Evolutionary conservation across 345 rosid species (phyloP).

Genomic region (Syzygium aromaticum): DNA sequence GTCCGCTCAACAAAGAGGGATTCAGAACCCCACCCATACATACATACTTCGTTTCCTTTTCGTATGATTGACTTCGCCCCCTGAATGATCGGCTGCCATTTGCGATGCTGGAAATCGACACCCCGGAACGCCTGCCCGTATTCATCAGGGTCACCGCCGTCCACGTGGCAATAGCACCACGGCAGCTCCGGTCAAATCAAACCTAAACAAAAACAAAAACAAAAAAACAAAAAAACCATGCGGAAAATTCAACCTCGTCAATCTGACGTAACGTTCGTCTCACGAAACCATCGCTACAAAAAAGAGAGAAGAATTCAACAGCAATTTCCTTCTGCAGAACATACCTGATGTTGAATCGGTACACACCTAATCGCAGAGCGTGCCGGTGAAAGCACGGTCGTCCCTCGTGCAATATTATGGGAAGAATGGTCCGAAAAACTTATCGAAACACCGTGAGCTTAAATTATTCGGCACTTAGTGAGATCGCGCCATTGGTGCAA

Average conservation of each 20-base stretch:
- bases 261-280: neutral
- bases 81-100: neutral
- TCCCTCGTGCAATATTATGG: neutral
- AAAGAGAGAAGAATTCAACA: neutral
- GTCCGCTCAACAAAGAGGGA: neutral
- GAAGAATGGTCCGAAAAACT: neutral
- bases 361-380: neutral
- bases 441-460: fast-evolving
- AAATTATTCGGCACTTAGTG: fast-evolving
- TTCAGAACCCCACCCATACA: neutral
- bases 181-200: neutral
- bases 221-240: neutral
- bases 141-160: neutral
- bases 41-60: too few species aligned
- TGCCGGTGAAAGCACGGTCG: neutral
- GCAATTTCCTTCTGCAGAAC: neutral
- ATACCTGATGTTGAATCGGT: neutral
- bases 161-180: neutral
- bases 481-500: fast-evolving
- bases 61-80: neutral
- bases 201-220: neutral
- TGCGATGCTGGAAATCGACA: neutral
- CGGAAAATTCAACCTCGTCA: neutral
- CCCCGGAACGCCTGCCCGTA: neutral
- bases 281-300: neutral